Evolutionary conservation across 2,329 filamentous ascomycete species (phyloP), one percentile per base, ranked within the genome.

Genomic region (Aspergillus ruber): DNA sequence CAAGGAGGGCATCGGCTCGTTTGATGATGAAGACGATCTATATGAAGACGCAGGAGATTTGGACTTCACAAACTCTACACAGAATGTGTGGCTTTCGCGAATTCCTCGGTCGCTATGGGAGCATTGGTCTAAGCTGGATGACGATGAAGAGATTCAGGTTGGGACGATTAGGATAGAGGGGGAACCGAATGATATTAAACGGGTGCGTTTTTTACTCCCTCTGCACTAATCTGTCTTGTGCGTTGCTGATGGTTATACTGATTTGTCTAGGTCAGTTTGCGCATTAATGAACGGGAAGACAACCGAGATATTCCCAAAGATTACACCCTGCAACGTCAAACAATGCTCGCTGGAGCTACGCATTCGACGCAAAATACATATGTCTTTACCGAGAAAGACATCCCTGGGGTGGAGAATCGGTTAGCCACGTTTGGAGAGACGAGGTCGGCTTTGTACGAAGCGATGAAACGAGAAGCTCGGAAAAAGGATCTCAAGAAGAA

Each of bases 361-460:
- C 67, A 68, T 49, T 59, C 67, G 47, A 82, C 91, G 29, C 82
- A 81, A 60, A 96, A 95, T 68, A 93, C 90, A 17, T 95, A 86
- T 64, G 76, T 97, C 48, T 98, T 98, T 64, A 90, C 86, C 36
- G 93, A 98, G 70, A 90, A 95, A 66, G 89, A 97, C 61, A 78
- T 95, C 18, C 87, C 90, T 0, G 88, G 88, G 33, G 90, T 83
- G 70, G 78, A 77, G 51, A 72, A 72, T 42, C 70, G 70, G 15
- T 61, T 68, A 45, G 64, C 69, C 15, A 60, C 67, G 17, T 73
- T 73, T 46, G 71, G 69, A 35, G 68, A 72, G 49, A 64, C 62
- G n/a, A 66, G 70, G 43, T 74, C 71, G n/a, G 69, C 68, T 38
- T 59, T 74, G 21, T 74, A 73, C 49, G 71, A 74, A 54, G 61